Base-by-base conservation (phyloP, 2,329 filamentous ascomycete genomes). In the Aspergillus amoenus region DNA sequence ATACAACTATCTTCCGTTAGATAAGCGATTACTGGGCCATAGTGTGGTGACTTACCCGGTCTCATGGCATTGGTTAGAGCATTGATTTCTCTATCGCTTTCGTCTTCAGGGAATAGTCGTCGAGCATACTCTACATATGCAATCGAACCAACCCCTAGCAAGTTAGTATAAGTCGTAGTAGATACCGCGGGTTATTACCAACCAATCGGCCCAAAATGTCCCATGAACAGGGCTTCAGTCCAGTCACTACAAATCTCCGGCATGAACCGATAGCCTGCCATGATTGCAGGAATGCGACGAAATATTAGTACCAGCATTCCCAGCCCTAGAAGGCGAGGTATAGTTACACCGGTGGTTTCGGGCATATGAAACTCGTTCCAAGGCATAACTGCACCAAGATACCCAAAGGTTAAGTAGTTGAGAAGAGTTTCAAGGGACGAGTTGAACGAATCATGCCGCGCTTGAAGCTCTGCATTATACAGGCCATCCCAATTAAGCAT, bases 331-430 rank as follows among this genome's bases (percentile, higher is more conserved):
- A 86, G 74, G 3, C 82, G 77, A 2, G 73, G 70, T 41, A 78
- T 65, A 0, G 81, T 85, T 30, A 86, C 76, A 1, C 83, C 84
- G 0, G 81, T 83, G 0, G 74, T 70, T 2, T 81, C 72, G 0
- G 82, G 81, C 46, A 80, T 74, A 50, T 83, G 73, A 66, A 86
- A 84, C 43, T 83, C 71, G 3, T 65, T 56, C 83, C 83, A 86
- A 0, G 83, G 84, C 52, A 86, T 76, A 46, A 81, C 76, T 5
- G 77, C 76, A 1, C 84, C 84, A 43, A 86, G 76, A 58, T 83
- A 86, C 73, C 85, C 82, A 68, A 86, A 86, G 18, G 81, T 82
- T 7, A 79, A 82, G 62, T 85, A 84, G 66, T 86, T 87, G 49
- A 87, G 74, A 0, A 86, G 66, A 0, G 84, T 79, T 51, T 86